Percentiles rank a stretch among this genome's conserved stretches.
phyloP scores from a whole-genome alignment of 2,329 filamentous ascomycete species.

The Microsporum ferrugineum region DNA sequence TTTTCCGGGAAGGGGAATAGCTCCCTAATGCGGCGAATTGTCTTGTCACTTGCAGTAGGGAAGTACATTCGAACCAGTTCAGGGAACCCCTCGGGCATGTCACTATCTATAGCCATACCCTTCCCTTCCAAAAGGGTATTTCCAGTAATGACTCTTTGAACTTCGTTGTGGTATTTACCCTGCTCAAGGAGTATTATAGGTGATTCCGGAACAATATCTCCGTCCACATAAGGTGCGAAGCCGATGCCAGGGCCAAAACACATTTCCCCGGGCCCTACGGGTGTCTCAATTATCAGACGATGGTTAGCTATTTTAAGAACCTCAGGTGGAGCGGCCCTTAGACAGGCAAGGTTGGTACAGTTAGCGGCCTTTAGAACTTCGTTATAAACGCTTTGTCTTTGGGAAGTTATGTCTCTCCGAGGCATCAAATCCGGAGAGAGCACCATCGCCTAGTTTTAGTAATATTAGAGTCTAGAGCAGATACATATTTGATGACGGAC shows the following conservation, averaged over 20 bases:
- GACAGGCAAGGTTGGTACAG: not conserved
- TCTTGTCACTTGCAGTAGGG: not conserved
- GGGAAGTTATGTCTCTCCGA: not conserved
- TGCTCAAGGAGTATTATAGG: not conserved
- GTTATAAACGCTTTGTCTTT: not conserved
- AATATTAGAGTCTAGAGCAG: not conserved
- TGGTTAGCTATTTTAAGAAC: not conserved
- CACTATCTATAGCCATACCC: not conserved
- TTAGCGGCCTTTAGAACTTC: not conserved
- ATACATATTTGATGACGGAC: not conserved
- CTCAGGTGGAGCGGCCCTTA: not conserved
- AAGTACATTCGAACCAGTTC: not conserved
- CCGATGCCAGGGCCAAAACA: not conserved
- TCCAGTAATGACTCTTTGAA: not conserved
- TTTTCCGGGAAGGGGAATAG: not conserved
- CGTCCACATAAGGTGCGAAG: not conserved
- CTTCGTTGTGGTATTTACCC: not conserved
- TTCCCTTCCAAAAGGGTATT: not conserved
- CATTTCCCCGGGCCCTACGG: not conserved
- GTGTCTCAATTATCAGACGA: not conserved
- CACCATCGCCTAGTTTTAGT: not conserved
- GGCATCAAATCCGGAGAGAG: not conserved
- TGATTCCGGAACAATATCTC: not conserved
- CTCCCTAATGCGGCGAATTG: not conserved
- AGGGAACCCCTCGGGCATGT: not conserved